These are phyloP conservation scores for Hemisphaericaspora subhashii DNA, from an alignment of 1,139 yeast species.

Conservation along the genomic window DNA sequence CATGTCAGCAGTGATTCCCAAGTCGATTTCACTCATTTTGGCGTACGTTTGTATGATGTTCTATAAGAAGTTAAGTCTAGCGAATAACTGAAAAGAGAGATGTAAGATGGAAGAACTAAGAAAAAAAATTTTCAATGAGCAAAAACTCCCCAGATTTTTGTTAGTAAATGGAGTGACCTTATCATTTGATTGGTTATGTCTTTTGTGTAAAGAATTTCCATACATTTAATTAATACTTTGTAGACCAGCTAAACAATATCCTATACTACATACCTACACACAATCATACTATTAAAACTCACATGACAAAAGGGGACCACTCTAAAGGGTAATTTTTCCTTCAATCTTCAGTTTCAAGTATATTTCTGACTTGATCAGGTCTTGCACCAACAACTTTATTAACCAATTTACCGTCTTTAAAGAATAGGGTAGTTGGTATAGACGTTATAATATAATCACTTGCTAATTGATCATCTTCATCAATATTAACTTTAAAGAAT, in stretches of 20 bases:
- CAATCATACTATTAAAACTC: too few species aligned
- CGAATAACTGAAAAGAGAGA: neutral
- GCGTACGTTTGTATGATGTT: too few species aligned
- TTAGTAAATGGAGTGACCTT: too few species aligned
- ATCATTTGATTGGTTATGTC: too few species aligned
- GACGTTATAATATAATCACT: conserved; percentile 56
- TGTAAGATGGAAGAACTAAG: neutral
- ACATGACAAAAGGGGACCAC: too few species aligned
- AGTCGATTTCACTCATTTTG: conserved; percentile 40
- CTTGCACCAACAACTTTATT: conserved; percentile 80
- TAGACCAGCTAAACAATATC: neutral
- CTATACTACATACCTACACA: conserved; percentile 4
- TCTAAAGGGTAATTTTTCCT: too few species aligned
- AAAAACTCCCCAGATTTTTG: too few species aligned
- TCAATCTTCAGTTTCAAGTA: conserved; percentile 12
- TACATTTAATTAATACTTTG: too few species aligned
- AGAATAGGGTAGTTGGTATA: conserved; percentile 55
- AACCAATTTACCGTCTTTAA: conserved; percentile 68
- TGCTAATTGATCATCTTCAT: conserved; percentile 15
- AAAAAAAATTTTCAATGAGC: too few species aligned
- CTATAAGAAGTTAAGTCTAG: neutral
- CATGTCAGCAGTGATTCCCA: conserved; percentile 90
- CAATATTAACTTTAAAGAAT: conserved; percentile 14
- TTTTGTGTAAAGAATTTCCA: too few species aligned
- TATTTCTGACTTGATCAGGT: conserved; percentile 32